Evolutionary conservation across 768 basidiomycete genomes (phyloP).

Genomic region (Mycena polygramma): DNA sequence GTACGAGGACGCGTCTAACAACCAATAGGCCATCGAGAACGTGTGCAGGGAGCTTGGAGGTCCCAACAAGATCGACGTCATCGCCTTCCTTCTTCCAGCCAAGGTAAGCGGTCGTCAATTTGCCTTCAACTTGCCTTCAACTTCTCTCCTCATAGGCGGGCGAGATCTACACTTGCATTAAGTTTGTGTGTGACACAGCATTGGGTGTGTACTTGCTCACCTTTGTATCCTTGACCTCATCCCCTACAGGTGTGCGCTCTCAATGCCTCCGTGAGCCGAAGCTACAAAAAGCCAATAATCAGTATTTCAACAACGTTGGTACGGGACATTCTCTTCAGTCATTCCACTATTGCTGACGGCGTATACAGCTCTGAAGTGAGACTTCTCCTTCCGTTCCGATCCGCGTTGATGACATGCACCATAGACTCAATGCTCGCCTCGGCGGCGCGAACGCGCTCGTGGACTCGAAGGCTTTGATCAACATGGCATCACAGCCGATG

Average conservation of each 20-base stretch:
- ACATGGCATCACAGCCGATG: conserved; percentile 38
- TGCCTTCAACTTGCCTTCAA: too few relatives aligned
- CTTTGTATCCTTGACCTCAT: too few relatives aligned
- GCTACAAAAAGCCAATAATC: conserved; percentile 41
- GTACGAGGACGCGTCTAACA: not conserved
- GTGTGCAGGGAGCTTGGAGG: conserved; percentile 7
- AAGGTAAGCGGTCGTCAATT: conserved; percentile 11
- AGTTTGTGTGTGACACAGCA: conserved; percentile 56
- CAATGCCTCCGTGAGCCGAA: conserved; percentile 52
- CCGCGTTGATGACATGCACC: not conserved
- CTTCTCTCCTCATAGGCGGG: conserved; percentile 41
- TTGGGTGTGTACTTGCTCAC: conserved; percentile 16
- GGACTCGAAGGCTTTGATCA: conserved; percentile 30
- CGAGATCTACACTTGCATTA: conserved; percentile 55
- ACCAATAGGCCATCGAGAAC: not conserved
- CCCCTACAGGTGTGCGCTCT: conserved; percentile 44
- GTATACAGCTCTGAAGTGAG: not conserved
- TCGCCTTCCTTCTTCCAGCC: conserved; percentile 59
- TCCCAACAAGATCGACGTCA: conserved; percentile 35
- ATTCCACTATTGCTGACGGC: not conserved
- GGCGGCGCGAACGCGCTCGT: conserved; percentile 52
- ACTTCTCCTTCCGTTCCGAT: not conserved
- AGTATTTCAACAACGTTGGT: conserved; percentile 56
- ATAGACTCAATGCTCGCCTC: conserved; percentile 53
- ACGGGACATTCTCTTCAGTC: conserved; percentile 44